Evolutionary conservation across 1,139 yeast genomes (phyloP).

Genomic region (Suhomyces coccinellae): DNA sequence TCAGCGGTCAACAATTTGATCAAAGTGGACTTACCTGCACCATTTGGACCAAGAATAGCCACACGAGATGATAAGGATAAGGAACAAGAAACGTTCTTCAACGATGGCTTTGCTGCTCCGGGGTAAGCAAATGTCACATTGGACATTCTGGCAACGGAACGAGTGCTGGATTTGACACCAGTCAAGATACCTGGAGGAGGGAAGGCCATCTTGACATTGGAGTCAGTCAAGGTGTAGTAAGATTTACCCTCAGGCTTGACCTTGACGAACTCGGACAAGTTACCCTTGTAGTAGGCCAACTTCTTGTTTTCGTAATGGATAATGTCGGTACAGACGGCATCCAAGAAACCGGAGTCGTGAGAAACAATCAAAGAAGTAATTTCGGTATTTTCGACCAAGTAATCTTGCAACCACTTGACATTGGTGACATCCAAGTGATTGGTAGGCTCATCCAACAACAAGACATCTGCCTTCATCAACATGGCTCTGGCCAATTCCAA

Average conservation of each 20-base stretch:
- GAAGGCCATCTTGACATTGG: conserved; percentile 94
- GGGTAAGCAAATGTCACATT: conserved; percentile 89
- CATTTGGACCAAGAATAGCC: conserved; percentile 95
- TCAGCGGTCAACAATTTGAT: conserved; percentile 93
- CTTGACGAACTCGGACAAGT: conserved; percentile 86
- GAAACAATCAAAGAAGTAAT: conserved; percentile 95
- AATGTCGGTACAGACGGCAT: conserved; percentile 93
- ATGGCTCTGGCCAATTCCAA: conserved; percentile 97
- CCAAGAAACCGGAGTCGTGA: conserved; percentile 96
- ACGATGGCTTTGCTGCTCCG: conserved; percentile 82
- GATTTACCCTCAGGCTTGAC: conserved; percentile 95
- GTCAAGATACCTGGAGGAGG: conserved; percentile 97
- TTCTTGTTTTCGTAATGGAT: conserved; percentile 96
- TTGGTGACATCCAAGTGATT: conserved; percentile 95
- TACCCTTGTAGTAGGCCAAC: conserved; percentile 94
- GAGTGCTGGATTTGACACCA: conserved; percentile 92
- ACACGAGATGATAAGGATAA: conserved; percentile 91
- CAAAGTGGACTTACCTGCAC: conserved; percentile 97
- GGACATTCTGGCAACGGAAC: conserved; percentile 90
- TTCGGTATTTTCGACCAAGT: conserved; percentile 74
- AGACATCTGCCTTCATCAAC: conserved; percentile 95
- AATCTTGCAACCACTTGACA: conserved; percentile 92
- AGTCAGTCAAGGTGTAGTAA: conserved; percentile 91
- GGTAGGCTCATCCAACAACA: conserved; percentile 96
- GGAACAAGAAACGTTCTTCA: conserved; percentile 78